phyloP scores from a whole-genome alignment of 257 asterid species.

The Phtheirospermum japonicum region DNA sequence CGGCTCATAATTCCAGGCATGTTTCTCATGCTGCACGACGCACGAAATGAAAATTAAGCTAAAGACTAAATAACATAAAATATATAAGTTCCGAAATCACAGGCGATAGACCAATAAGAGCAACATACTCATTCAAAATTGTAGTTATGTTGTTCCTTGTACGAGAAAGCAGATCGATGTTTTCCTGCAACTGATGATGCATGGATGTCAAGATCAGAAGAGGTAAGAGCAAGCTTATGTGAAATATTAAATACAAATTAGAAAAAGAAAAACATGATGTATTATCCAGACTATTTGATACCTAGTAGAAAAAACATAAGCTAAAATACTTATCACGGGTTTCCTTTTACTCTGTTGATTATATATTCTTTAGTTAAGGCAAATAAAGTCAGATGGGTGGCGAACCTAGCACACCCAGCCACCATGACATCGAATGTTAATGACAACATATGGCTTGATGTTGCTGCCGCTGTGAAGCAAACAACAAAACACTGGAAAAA shows the following conservation, averaged over 20 bases:
- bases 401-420: too few relatives aligned
- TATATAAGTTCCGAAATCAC: background rate
- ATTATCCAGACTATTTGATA: too few relatives aligned
- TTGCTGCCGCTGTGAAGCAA: too few relatives aligned
- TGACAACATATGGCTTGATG: too few relatives aligned
- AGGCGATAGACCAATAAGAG: constrained; percentile 14
- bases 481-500: too few relatives aligned
- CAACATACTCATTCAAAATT: constrained; percentile 63
- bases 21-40: constrained; percentile 62
- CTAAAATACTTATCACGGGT: background rate
- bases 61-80: constrained; percentile 1
- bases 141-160: constrained; percentile 61
- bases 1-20: constrained; percentile 80
- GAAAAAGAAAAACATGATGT: background rate
- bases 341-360: background rate
- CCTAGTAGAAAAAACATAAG: background rate
- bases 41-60: constrained; percentile 24
- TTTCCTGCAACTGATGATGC: constrained; percentile 72
- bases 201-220: constrained; percentile 31
- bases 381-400: too few relatives aligned
- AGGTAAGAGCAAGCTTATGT: constrained; percentile 5
- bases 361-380: too few relatives aligned
- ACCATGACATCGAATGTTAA: too few relatives aligned
- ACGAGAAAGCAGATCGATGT: constrained; percentile 62
- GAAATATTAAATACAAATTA: background rate